Conservation (phyloP, 2,329 filamentous ascomycete genomes). For the Drechslerella dactyloides region DNA sequence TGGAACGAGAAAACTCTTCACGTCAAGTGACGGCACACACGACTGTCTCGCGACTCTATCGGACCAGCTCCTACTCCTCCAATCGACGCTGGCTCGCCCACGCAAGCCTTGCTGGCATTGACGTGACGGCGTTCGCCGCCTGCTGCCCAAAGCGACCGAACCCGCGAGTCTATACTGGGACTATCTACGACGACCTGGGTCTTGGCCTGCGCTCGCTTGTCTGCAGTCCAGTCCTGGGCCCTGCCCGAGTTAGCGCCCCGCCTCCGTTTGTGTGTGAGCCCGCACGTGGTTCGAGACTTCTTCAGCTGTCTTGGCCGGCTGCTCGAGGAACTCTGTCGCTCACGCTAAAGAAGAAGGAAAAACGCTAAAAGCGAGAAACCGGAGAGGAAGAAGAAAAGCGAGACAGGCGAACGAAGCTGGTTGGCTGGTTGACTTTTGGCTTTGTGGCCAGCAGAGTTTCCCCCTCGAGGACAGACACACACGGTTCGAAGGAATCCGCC, state of each 20-base stretch:
- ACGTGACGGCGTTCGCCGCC: constrained; percentile 46
- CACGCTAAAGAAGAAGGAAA: constrained; percentile 17
- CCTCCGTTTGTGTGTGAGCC: constrained; percentile 38
- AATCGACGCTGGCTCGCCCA: neutral
- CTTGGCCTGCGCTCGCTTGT: neutral
- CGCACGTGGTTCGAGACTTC: constrained; percentile 33
- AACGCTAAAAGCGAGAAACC: constrained; percentile 9
- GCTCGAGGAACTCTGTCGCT: constrained; percentile 25
- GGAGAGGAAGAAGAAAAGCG: constrained; percentile 6
- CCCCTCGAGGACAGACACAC: constrained; percentile 11
- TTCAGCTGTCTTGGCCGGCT: constrained; percentile 29
- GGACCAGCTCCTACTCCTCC: neutral
- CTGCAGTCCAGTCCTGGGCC: neutral
- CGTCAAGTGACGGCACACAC: constrained; percentile 48
- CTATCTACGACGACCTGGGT: constrained; percentile 6
- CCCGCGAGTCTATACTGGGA: no score
- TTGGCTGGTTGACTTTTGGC: neutral
- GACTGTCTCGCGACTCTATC: constrained; percentile 46
- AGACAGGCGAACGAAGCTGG: neutral
- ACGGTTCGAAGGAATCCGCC: neutral
- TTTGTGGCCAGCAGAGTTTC: constrained; percentile 3
- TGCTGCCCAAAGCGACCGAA: no score
- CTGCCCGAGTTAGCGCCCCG: constrained; percentile 33
- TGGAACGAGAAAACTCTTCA: constrained; percentile 11
- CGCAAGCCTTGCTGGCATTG: constrained; percentile 29